These are phyloP conservation scores for Xylaria longipes DNA, from an alignment of 495 filamentous ascomycete species.

Conservation along the genomic window DNA sequence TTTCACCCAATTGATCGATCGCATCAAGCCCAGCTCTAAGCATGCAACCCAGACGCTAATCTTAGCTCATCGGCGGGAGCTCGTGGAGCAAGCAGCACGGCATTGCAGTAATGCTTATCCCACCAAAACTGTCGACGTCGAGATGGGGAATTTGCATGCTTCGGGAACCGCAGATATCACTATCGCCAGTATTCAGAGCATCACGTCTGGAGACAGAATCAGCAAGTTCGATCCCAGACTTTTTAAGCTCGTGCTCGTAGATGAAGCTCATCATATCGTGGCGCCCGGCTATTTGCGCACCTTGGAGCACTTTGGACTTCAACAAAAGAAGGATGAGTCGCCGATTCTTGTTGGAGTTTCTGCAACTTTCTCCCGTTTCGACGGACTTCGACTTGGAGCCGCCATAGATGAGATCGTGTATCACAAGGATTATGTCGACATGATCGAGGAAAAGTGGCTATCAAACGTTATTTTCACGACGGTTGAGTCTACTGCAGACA, in stretches of 20 bases:
- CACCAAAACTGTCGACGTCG: constrained; percentile 77
- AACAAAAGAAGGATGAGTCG: constrained; percentile 55
- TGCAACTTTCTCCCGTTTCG: constrained; percentile 87
- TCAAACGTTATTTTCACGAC: constrained; percentile 92
- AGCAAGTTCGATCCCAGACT: constrained; percentile 76
- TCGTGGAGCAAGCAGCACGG: constrained; percentile 91
- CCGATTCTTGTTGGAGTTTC: constrained; percentile 89
- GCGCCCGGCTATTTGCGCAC: constrained; percentile 75
- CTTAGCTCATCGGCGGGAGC: constrained; percentile 87
- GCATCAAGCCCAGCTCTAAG: constrained; percentile 64
- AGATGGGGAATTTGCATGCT: constrained; percentile 81
- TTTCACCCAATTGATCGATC: constrained; percentile 93
- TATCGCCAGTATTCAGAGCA: constrained; percentile 85
- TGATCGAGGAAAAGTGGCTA: constrained; percentile 89
- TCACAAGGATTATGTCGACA: constrained; percentile 95
- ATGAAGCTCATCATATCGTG: constrained; percentile 98
- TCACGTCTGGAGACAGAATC: constrained; percentile 76
- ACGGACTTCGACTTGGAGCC: constrained; percentile 84
- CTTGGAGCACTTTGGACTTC: constrained; percentile 77
- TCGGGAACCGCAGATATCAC: constrained; percentile 88
- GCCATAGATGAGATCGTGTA: constrained; percentile 97
- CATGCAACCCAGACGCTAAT: constrained; percentile 81
- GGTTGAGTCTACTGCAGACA: constrained; percentile 77
- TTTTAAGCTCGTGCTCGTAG: constrained; percentile 93
- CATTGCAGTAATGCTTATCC: constrained; percentile 87